A percentile compares a stretch with the other conserved stretches of the same genome.
Evolutionary conservation across 208 protist genomes (phyloP).

Genomic region (Leishmania braziliensis): DNA sequence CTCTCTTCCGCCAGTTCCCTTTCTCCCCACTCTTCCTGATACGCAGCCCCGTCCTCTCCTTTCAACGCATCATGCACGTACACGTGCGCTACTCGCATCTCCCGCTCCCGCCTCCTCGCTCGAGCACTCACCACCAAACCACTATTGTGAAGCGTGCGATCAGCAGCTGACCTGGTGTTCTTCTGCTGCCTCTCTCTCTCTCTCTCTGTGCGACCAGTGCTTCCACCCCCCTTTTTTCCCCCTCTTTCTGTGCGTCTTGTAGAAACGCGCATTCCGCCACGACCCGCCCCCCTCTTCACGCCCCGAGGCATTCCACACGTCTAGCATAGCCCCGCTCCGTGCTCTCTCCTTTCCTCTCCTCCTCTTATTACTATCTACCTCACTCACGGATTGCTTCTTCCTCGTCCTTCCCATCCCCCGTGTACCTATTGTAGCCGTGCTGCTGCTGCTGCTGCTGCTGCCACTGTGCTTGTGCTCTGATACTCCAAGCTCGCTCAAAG

Average conservation of each 20-base stretch:
- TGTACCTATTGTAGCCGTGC: too few species aligned
- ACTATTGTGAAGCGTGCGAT: not conserved
- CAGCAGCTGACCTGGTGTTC: too few species aligned
- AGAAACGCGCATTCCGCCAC: not conserved
- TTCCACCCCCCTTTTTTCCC: not conserved
- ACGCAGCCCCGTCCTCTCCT: conserved; percentile 2
- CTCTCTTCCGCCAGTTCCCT: not conserved
- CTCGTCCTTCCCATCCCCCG: not conserved
- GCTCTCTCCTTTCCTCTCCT: not conserved
- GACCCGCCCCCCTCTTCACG: not conserved
- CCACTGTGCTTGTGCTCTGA: too few species aligned
- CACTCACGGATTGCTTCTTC: not conserved
- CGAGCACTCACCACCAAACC: not conserved
- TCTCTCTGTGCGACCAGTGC: not conserved
- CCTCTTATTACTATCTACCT: not conserved
- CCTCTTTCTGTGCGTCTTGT: not conserved
- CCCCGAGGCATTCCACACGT: not conserved
- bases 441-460: too few species aligned
- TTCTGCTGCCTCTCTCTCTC: not conserved
- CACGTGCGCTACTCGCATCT: not conserved
- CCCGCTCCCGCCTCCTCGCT: too few species aligned
- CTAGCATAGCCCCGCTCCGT: not conserved
- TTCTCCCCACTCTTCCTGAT: conserved; percentile 8
- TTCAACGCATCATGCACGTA: conserved; percentile 1
- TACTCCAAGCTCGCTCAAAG: too few species aligned